A percentile compares a stretch with the other conserved stretches of the same genome.
phyloP scores from a whole-genome alignment of 1,284 basidiomycete genomes.

The Sparassis latifolia region DNA sequence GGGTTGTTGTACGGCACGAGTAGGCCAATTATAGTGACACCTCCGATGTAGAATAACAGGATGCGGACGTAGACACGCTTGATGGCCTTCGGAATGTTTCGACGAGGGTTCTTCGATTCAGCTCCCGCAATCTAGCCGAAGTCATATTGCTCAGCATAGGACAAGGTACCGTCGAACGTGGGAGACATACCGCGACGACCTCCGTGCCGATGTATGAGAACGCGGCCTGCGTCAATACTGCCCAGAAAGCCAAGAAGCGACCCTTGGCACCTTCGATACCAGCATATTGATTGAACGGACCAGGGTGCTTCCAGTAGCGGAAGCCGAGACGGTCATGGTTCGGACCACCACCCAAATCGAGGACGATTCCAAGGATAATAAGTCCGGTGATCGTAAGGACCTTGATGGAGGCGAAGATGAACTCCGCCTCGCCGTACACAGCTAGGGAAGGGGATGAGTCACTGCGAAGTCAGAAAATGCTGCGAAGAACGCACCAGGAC shows the following conservation, averaged over 20 bases:
- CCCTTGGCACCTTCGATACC: conserved; percentile 54
- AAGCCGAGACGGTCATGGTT: conserved; percentile 34
- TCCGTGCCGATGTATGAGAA: conserved; percentile 84
- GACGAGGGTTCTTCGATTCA: conserved; percentile 23
- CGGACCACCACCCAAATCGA: conserved; percentile 68
- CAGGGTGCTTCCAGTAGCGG: conserved; percentile 52
- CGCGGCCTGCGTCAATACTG: conserved; percentile 68
- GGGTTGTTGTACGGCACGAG: conserved; percentile 66
- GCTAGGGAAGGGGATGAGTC: conserved; percentile 24
- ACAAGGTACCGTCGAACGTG: neutral
- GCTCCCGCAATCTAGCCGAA: conserved; percentile 21
- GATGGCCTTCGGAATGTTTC: conserved; percentile 38
- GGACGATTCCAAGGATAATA: conserved; percentile 51
- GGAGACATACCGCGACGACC: conserved; percentile 65
- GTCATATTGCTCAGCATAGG: neutral
- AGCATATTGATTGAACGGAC: conserved; percentile 58
- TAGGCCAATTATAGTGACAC: conserved; percentile 59
- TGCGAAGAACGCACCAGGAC: conserved; percentile 42
- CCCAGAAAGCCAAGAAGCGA: conserved; percentile 62
- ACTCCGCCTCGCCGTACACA: conserved; percentile 70
- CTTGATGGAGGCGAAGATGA: conserved; percentile 74
- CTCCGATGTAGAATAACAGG: conserved; percentile 25
- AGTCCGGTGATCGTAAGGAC: conserved; percentile 66
- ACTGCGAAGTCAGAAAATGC: neutral
- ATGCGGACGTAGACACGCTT: conserved; percentile 50